phyloP scores from a whole-genome alignment of 2,329 filamentous ascomycete genomes.

The Xylariaceae sp. region DNA sequence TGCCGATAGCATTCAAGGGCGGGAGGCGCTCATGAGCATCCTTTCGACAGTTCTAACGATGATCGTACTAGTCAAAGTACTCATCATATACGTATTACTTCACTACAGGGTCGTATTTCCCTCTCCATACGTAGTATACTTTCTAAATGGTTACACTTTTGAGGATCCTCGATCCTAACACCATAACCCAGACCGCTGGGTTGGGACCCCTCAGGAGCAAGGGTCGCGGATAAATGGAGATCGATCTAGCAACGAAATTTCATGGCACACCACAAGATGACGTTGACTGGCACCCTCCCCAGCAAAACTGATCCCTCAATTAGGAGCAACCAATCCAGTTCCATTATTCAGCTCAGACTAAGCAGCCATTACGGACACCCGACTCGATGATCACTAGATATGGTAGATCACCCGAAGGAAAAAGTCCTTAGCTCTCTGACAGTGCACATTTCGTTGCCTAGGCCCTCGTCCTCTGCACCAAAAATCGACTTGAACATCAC shows the following conservation, averaged over 20 bases:
- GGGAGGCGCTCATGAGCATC: slow-evolving; percentile 1
- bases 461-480: no score
- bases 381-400: slow-evolving; percentile 24
- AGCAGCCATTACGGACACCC: slow-evolving; percentile 24
- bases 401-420: slow-evolving; percentile 26
- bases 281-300: slow-evolving; percentile 16
- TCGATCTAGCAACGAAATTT: slow-evolving; percentile 22
- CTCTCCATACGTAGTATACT: slow-evolving; percentile 11
- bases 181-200: slow-evolving; percentile 31
- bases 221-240: slow-evolving; percentile 32
- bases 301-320: slow-evolving; percentile 15
- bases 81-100: neutral
- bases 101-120: neutral
- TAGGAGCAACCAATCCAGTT: slow-evolving; percentile 19
- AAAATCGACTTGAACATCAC: no score
- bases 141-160: slow-evolving; percentile 22
- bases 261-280: slow-evolving; percentile 22
- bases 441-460: slow-evolving; percentile 18
- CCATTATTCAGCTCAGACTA: slow-evolving; percentile 27
- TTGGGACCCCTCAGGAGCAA: slow-evolving; percentile 27
- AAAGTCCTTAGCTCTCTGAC: slow-evolving; percentile 14
- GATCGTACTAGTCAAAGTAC: no score
- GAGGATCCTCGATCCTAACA: slow-evolving; percentile 20
- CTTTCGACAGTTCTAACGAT: no score
- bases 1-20: neutral